Evolutionary conservation across 2,329 filamentous ascomycete genomes (phyloP).

Genomic region (Zymoseptoria ardabiliae): DNA sequence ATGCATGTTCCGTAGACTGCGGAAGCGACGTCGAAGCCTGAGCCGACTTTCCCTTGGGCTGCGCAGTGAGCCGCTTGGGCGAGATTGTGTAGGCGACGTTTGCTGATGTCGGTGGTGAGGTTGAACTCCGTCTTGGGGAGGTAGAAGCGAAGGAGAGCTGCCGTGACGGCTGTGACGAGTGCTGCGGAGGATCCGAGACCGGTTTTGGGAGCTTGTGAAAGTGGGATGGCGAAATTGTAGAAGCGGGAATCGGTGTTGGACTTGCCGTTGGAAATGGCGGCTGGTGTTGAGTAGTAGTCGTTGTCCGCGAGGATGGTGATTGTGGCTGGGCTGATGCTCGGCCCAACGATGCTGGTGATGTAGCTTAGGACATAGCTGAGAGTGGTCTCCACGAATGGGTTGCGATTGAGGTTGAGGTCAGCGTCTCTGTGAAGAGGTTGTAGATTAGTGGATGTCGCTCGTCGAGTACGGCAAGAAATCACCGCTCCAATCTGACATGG

Average conservation of each 20-base stretch:
- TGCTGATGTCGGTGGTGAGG: conserved; percentile 47
- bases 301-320: conserved; percentile 90
- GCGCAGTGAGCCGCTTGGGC: conserved; percentile 91
- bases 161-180: conserved; percentile 80
- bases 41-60: conserved; percentile 92
- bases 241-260: conserved; percentile 49
- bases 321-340: conserved; percentile 57
- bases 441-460: conserved; percentile 14
- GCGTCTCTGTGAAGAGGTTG: conserved; percentile 25
- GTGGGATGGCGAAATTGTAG: conserved; percentile 66
- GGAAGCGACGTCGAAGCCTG: conserved; percentile 88
- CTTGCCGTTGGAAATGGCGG: conserved; percentile 26
- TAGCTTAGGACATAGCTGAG: conserved; percentile 83
- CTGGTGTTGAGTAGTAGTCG: conserved; percentile 83
- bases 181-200: conserved; percentile 92
- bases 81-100: conserved; percentile 73
- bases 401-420: conserved; percentile 46
- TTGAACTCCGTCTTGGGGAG: conserved; percentile 52
- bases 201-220: conserved; percentile 83
- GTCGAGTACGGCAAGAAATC: background rate
- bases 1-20: conserved; percentile 87
- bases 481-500: too few relatives aligned
- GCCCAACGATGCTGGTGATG: conserved; percentile 47
- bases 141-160: conserved; percentile 69
- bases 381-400: conserved; percentile 88